Conservation (phyloP, 2,329 filamentous ascomycete species). For the Apiospora pterosperma region DNA sequence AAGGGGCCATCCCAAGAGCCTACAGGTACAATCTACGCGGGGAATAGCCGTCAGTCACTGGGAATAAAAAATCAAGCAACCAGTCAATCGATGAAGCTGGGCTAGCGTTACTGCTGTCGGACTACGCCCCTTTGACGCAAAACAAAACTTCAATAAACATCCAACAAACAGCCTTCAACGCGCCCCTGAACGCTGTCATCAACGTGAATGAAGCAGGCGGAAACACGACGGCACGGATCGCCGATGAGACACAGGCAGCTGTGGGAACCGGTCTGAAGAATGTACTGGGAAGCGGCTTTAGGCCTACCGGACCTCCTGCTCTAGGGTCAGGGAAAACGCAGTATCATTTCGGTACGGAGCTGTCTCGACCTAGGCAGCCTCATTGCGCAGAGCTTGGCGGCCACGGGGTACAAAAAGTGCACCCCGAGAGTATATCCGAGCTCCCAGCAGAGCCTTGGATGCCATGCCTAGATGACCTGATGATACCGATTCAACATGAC, state of each 20-base stretch:
- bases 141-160: not conserved
- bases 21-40: not conserved
- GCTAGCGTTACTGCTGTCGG: not conserved
- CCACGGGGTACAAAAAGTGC: too few relatives aligned
- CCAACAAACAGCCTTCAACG: not conserved
- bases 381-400: too few relatives aligned
- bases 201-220: not conserved
- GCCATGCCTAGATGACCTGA: too few relatives aligned
- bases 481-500: too few relatives aligned
- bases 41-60: not conserved
- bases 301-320: too few relatives aligned
- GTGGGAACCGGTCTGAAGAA: not conserved
- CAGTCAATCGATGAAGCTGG: not conserved
- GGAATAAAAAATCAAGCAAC: not conserved
- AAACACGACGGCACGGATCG: not conserved
- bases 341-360: too few relatives aligned
- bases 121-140: not conserved
- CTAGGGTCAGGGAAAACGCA: too few relatives aligned
- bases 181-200: not conserved
- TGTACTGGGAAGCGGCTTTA: fast-evolving
- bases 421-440: too few relatives aligned
- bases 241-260: not conserved
- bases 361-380: too few relatives aligned
- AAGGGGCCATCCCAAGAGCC: not conserved
- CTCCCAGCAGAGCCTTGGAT: too few relatives aligned